phyloP scores from a whole-genome alignment of 148 eudicot species.

The Chenopodium suecicum region DNA sequence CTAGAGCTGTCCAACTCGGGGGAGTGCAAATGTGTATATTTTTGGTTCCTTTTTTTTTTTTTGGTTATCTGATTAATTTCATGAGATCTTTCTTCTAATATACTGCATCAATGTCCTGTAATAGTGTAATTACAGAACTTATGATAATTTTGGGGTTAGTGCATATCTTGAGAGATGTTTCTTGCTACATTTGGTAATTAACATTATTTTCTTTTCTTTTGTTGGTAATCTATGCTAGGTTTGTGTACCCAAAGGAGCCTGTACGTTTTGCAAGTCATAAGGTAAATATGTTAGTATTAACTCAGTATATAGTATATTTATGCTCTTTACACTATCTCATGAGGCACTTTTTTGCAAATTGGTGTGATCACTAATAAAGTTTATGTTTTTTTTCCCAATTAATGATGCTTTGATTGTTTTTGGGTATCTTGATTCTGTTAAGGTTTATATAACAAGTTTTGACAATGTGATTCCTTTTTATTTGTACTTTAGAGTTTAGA shows the following conservation, averaged over 20 bases:
- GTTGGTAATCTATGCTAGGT: constrained; percentile 36
- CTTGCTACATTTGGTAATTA: background rate
- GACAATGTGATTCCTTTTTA: no score
- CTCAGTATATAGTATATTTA: background rate
- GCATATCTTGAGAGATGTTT: background rate
- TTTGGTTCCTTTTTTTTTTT: background rate
- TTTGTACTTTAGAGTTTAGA: no score
- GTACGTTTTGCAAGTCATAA: constrained; percentile 27
- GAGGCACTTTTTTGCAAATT: no score
- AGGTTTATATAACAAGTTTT: no score
- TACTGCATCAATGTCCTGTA: background rate
- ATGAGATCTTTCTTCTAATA: background rate
- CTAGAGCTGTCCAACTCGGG: background rate
- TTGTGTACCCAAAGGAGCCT: constrained; percentile 43
- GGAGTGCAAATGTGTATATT: background rate
- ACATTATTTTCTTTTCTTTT: background rate
- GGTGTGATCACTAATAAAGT: no score
- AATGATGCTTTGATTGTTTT: no score
- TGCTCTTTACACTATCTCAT: constrained; percentile 3
- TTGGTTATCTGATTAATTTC: background rate
- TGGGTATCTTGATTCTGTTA: no score
- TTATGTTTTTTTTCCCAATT: no score
- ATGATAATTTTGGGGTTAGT: background rate
- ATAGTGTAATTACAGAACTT: background rate
- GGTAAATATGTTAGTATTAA: constrained; percentile 23